Evolutionary conservation across 2,329 filamentous ascomycete genomes (phyloP), one percentile per base, ranked within the genome.

Genomic region (Sclerotinia minor): DNA sequence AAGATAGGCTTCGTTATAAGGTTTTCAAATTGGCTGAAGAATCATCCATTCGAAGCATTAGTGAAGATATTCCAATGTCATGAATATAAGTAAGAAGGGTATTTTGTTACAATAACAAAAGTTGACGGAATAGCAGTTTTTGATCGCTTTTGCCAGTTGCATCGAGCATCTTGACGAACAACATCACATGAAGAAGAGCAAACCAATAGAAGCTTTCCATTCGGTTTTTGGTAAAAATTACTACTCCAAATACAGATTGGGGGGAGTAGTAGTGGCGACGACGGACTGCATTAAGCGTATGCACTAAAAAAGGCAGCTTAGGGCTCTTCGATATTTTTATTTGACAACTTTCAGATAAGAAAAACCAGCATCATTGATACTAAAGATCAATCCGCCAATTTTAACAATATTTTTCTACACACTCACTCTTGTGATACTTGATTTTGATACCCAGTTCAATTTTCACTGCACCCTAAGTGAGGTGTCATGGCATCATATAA

Each of bases 1-100:
- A 74, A 69, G 73, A 75, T 47, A 69, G 65, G 32, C 26, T 73
- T 52, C 72, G 73, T 29, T 77, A 77, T 54, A 74, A 74, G 59
- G 71, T 77, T 35, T 71, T 76, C 26, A 73, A 69, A 35, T 69
- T 73, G 29, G 38, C 50, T 7, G 35, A 17, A 19, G 53, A 35
- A 35, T 19, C 60, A 1, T 21, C 59, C 24, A 15, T 55, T 7
- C 58, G 60, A 19, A 49, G 26, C 2, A 29, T 15, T 13, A 71
- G 72, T 65, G 68, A 72, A 21, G 73, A 76, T 65, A 65, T 72
- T 7, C 64, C 71, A 2, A 76, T 75, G 73, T 71, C 71, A 50
- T 72, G 68, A 72, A 50, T 63, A 11, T 8, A n/a, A 59, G 38
- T 29, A 24, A 63, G 32, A 24, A 53, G 5, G 41, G 21, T 50